Evolutionary conservation across 2,329 filamentous ascomycete species (phyloP), one percentile per base, ranked within the genome.

Genomic region (Periconia macrospinosa): DNA sequence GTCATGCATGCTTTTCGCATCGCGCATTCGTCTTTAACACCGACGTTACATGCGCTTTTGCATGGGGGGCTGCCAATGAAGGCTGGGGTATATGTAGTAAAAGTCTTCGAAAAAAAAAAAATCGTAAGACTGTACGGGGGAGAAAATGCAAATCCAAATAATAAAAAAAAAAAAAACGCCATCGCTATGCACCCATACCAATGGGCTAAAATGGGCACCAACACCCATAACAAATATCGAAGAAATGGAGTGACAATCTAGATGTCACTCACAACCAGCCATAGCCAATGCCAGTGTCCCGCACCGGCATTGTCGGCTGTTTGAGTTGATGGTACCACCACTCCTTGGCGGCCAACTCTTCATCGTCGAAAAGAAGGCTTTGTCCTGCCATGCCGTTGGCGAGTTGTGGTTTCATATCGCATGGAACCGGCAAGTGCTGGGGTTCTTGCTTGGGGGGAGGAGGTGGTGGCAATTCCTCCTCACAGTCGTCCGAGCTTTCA

Each of bases 401-500:
- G 1, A 59, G 57, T 41, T 68, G 64, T 6, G 64, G 47, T 45
- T 72, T 70, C 30, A 67, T 57, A 19, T 65, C 58, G 17, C 70
- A 61, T 5, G 68, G 60, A 43, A 68, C 58, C 23, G 64, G 57
- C 17, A 59, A 50, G 50, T 60, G 62, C 47, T 62, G 60, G 18
- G 50, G 55, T 47, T 56, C 57, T 23, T 64, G 52, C 18, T 63
- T 54, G 9, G 53, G 47, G 10, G 62, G 59, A 1, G 68, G 61
- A 18, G 67, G 62, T 53, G 68, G 61, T 44, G 69, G 63, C 0
- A 66, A 63, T 50, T 78, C 72, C n/a, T 71, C 72, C 3, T 15
- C 66, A 48, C 70, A 78, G 46, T 61, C 77, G 2, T 84, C 84
- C 1, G 69, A 72, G 55, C 69, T 73, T 45, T 66, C 67, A 43